Percentiles rank a stretch among this genome's conserved stretches.
Conservation (phyloP, 2,329 filamentous ascomycete species). For the Fusarium armeniacum region DNA sequence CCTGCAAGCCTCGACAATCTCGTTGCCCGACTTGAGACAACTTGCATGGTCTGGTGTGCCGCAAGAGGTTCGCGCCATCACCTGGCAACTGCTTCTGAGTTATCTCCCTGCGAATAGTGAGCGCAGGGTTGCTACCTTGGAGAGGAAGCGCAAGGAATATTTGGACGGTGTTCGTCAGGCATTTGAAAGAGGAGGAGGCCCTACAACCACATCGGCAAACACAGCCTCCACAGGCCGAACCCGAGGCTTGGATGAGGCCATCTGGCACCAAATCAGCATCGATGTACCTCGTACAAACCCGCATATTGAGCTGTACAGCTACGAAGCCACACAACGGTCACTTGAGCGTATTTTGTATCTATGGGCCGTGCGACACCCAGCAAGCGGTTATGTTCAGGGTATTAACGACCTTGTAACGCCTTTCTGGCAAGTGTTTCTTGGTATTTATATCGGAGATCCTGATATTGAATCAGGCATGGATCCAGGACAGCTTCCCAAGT, state of each 20-base stretch:
- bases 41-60: constrained; percentile 95
- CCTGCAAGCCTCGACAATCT: constrained; percentile 90
- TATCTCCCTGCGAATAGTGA: constrained; percentile 98
- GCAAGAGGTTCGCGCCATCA: constrained; percentile 96
- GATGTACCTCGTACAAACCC: constrained; percentile 97
- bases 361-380: constrained; percentile 97
- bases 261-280: constrained; percentile 99
- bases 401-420: constrained; percentile 98
- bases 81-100: constrained; percentile 96
- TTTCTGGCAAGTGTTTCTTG: constrained; percentile 97
- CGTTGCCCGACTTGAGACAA: constrained; percentile 84
- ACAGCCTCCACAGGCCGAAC: constrained; percentile 60
- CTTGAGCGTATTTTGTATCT: constrained; percentile 95
- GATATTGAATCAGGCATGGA: constrained; percentile 97
- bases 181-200: constrained; percentile 74
- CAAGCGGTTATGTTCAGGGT: constrained; percentile 97
- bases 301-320: constrained; percentile 93
- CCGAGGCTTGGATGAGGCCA: constrained; percentile 89
- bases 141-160: constrained; percentile 96
- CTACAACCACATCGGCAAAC: constrained; percentile 60
- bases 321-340: constrained; percentile 94
- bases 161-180: constrained; percentile 87
- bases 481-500: constrained; percentile 89
- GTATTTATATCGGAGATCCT: constrained; percentile 92
- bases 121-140: constrained; percentile 87